Base-by-base conservation (phyloP, 1,139 yeast species). In the Suhomyces taliae region DNA sequence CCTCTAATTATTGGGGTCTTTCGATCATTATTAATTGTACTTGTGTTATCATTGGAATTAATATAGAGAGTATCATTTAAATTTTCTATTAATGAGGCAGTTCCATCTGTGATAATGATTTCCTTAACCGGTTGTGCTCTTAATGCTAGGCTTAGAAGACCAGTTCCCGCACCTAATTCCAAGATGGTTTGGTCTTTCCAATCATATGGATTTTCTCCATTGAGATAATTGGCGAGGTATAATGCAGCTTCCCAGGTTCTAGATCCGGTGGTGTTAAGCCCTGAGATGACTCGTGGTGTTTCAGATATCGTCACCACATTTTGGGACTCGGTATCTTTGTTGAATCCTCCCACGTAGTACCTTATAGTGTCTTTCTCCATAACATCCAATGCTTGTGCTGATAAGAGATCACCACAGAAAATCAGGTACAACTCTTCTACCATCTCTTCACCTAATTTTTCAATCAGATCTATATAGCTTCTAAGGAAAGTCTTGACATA, bases 231-330 rank as follows among this genome's bases (percentile, higher is more conserved):
- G 8, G 85, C 68, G 14, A 90, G 66, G 49, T 73, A 89, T n/a
- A 88, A 56, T 0, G 96, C 87, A 0, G 97, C 97, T 61, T 90
- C 97, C 98, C 98, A 91, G 0, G 98, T 91, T 39, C 97, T 70
- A 48, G 83, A 69, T 0, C 98, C 98, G 0, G 98, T 91, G 1
- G 96, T 86, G 7, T 95, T 96, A 31, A 70, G 62, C 0, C 90
- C 90, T 14, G 89, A 79, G 9, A 89, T 79, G 42, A 87, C 53
- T 47, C 76, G 71, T 0, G 91, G 95, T 0, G 80, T 74, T 58
- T 87, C 95, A 46, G 68, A 67, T 4, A 86, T 78, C 4, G 63
- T 58, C 1, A 85, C 70, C 6, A 62, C 61, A 1, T 57, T 43
- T 12, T 27, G n/a, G 4, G 36, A 10, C 4, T 11, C 10, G 9